Percentiles rank a stretch among this genome's conserved stretches.
Evolutionary conservation across 1,284 basidiomycete genomes (phyloP).

Genomic region (Tetrapyrgos nigripes): DNA sequence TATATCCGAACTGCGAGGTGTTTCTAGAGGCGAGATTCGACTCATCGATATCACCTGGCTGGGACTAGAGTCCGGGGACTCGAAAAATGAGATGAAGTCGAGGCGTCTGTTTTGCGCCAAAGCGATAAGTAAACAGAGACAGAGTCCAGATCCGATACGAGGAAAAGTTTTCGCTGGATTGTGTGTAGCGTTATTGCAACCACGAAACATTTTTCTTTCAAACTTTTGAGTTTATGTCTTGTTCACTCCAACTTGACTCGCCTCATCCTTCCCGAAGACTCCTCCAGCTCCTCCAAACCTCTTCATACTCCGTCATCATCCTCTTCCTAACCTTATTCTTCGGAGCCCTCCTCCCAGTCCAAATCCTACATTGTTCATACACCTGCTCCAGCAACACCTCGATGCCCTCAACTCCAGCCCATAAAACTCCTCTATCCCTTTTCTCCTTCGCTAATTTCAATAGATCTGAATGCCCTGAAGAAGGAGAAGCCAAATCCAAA

Average conservation of each 20-base stretch:
- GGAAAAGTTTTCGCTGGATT: too few species aligned
- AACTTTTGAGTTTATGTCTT: not conserved
- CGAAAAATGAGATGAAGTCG: too few species aligned
- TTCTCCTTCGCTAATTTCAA: conserved; percentile 27
- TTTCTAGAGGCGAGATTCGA: too few species aligned
- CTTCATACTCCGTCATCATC: conserved; percentile 12
- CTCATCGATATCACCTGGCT: too few species aligned
- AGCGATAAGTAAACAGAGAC: too few species aligned
- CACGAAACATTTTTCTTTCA: too few species aligned
- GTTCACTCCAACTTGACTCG: not conserved
- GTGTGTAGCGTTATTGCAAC: too few species aligned
- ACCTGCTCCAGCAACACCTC: conserved; percentile 33
- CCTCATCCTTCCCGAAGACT: not conserved
- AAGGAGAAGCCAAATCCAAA: too few species aligned
- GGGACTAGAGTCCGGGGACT: too few species aligned
- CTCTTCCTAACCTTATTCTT: conserved; percentile 36
- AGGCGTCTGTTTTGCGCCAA: too few species aligned
- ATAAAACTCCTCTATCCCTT: conserved; percentile 22
- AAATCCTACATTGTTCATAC: conserved; percentile 32
- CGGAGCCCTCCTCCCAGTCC: conserved; percentile 34
- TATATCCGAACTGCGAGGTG: too few species aligned
- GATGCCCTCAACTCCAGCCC: conserved; percentile 32
- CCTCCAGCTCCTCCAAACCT: not conserved
- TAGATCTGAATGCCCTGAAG: conserved; percentile 30
- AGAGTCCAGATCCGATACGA: too few species aligned